Evolutionary conservation across 2,329 filamentous ascomycete genomes (phyloP).

Genomic region (Fusarium udum): DNA sequence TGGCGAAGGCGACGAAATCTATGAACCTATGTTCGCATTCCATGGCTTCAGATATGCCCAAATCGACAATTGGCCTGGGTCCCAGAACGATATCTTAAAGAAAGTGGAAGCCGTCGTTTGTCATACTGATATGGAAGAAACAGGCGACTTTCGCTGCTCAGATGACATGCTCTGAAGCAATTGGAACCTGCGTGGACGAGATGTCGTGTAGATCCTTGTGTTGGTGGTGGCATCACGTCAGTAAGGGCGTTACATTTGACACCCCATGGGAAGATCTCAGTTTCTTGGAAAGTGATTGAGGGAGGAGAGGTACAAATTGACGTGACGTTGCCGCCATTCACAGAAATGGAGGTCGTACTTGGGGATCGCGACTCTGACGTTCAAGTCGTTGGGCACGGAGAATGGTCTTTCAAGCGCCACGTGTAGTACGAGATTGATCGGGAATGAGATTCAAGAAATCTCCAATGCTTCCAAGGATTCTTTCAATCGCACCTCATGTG

Average conservation of each 20-base stretch:
- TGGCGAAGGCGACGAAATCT: constrained; percentile 24
- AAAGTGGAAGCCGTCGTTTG: constrained; percentile 47
- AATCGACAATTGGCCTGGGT: constrained; percentile 51
- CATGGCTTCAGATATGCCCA: constrained; percentile 63
- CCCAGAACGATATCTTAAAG: constrained; percentile 26
- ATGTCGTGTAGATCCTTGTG: not conserved
- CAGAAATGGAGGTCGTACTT: not conserved
- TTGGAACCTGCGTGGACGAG: not conserved
- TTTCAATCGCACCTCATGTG: accelerated
- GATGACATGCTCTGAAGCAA: constrained; percentile 50
- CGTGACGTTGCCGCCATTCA: not conserved
- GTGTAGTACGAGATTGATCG: accelerated
- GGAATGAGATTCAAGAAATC: accelerated
- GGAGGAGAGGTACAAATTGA: not conserved
- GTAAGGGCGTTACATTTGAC: not conserved
- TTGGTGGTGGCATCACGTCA: not conserved
- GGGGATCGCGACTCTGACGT: not conserved
- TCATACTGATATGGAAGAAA: constrained; percentile 61
- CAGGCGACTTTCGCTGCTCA: constrained; percentile 63
- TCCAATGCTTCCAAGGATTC: accelerated
- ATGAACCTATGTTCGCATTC: constrained; percentile 59
- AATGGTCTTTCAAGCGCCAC: not conserved
- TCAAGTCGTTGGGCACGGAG: not conserved
- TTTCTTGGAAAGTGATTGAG: not conserved
- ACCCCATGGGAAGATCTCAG: not conserved